phyloP scores from a whole-genome alignment of 768 basidiomycete species.

The Dacryopinax spathularia region DNA sequence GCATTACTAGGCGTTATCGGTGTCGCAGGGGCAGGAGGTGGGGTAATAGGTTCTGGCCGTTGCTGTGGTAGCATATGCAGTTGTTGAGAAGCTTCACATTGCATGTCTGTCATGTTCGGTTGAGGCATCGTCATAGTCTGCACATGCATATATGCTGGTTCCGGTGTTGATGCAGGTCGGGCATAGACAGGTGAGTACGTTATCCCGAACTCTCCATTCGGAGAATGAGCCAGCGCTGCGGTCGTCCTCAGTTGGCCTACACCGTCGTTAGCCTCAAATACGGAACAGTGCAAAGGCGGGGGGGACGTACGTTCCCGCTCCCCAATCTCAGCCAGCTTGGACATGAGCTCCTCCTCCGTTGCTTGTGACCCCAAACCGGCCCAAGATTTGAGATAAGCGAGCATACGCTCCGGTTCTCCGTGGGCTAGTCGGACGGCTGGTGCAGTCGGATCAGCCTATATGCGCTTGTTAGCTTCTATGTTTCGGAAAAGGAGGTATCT shows the following conservation, averaged over 20 bases:
- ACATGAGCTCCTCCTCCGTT: neutral
- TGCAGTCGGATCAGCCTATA: neutral
- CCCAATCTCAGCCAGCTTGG: neutral
- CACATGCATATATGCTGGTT: neutral
- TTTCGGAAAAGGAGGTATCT: neutral
- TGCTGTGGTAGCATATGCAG: too few relatives aligned
- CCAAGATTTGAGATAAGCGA: neutral
- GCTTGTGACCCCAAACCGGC: neutral
- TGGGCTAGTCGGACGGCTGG: neutral
- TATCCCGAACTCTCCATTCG: too few relatives aligned
- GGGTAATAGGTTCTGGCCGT: neutral
- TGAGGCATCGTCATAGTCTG: neutral
- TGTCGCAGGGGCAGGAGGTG: neutral
- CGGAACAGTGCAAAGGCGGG: neutral
- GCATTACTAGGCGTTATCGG: neutral
- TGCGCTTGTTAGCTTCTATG: neutral
- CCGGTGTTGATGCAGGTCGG: too few relatives aligned
- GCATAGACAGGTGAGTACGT: too few relatives aligned
- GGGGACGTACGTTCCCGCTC: neutral
- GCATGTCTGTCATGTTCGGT: neutral
- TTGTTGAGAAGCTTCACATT: too few relatives aligned
- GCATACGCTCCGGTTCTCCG: neutral
- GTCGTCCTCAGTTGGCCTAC: too few relatives aligned
- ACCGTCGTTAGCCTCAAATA: too few relatives aligned
- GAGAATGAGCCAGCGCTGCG: too few relatives aligned